Conservation (phyloP, 192 early-diverging fungal species). For the Backusella parvicylindrica region DNA sequence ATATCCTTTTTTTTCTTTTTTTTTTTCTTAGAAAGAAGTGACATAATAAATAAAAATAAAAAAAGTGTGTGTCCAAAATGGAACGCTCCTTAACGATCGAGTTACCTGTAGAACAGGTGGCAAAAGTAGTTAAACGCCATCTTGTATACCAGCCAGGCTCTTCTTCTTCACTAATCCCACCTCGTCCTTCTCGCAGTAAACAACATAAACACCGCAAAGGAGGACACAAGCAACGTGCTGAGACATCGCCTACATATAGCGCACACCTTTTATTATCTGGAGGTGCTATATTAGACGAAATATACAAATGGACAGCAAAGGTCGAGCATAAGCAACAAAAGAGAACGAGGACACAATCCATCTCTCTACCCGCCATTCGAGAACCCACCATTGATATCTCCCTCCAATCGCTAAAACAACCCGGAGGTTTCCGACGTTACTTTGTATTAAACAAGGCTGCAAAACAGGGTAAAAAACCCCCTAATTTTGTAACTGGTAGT, state of each 20-base stretch:
- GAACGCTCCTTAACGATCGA: slow-evolving; percentile 32
- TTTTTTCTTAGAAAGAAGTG: neutral
- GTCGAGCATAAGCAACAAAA: slow-evolving; percentile 44
- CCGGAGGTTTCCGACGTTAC: slow-evolving; percentile 87
- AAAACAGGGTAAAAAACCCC: slow-evolving; percentile 62
- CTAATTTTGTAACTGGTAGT: slow-evolving; percentile 80
- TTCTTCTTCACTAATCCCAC: slow-evolving; percentile 38
- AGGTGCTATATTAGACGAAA: slow-evolving; percentile 77
- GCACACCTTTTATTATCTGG: slow-evolving; percentile 55
- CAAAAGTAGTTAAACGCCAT: slow-evolving; percentile 67
- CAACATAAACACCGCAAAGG: slow-evolving; percentile 4
- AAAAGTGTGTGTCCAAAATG: slow-evolving; percentile 6
- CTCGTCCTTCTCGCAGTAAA: slow-evolving; percentile 23
- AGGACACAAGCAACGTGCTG: slow-evolving; percentile 29
- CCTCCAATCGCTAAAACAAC: slow-evolving; percentile 53
- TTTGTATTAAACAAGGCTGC: slow-evolving; percentile 74
- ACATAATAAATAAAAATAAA: neutral
- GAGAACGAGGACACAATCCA: slow-evolving; percentile 27
- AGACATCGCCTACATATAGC: slow-evolving; percentile 20
- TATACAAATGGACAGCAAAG: slow-evolving; percentile 87
- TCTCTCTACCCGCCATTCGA: slow-evolving; percentile 25
- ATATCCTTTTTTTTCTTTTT: neutral
- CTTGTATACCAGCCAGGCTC: slow-evolving; percentile 58
- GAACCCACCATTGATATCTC: neutral
- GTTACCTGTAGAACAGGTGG: slow-evolving; percentile 52